Evolutionary conservation across 164 flowering plant species (phyloP).

Genomic region (Macadamia tetraphylla): DNA sequence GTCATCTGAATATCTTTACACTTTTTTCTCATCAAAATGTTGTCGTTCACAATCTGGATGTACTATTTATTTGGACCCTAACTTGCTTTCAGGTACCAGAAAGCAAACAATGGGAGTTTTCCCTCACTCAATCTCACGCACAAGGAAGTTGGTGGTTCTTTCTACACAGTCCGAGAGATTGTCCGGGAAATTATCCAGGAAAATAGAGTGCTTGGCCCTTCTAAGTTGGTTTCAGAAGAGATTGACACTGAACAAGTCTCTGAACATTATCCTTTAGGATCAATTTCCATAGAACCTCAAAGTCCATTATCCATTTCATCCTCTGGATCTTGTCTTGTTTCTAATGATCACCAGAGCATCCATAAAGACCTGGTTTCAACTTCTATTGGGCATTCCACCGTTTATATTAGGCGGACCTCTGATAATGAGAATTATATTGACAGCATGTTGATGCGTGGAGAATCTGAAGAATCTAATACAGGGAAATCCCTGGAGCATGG

Average conservation of each 20-base stretch:
- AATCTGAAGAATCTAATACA: constrained; percentile 14
- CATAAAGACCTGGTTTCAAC: constrained; percentile 17
- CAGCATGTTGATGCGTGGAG: constrained; percentile 16
- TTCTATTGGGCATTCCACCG: constrained; percentile 14
- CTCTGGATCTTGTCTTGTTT: constrained; percentile 14
- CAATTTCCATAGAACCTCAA: constrained; percentile 42
- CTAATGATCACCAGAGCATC: constrained; percentile 13
- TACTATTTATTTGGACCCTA: neutral
- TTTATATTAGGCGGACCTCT: constrained; percentile 15
- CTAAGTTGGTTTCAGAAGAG: constrained; percentile 37
- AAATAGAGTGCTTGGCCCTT: constrained; percentile 79
- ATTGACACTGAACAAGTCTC: constrained; percentile 18
- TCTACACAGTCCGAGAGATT: constrained; percentile 87
- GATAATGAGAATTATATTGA: constrained; percentile 20
- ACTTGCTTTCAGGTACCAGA: constrained; percentile 58
- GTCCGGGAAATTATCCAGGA: constrained; percentile 91
- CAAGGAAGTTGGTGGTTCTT: constrained; percentile 97
- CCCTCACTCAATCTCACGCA: constrained; percentile 88
- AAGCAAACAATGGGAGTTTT: constrained; percentile 62
- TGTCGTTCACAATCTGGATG: neutral
- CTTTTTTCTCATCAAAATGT: neutral
- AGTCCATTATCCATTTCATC: constrained; percentile 18
- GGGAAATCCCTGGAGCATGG: neutral
- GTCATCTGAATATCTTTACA: neutral
- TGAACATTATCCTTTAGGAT: constrained; percentile 40